Base-by-base conservation (phyloP, 768 basidiomycete genomes). In the Rhodosporidiobolus odoratus region DNA sequence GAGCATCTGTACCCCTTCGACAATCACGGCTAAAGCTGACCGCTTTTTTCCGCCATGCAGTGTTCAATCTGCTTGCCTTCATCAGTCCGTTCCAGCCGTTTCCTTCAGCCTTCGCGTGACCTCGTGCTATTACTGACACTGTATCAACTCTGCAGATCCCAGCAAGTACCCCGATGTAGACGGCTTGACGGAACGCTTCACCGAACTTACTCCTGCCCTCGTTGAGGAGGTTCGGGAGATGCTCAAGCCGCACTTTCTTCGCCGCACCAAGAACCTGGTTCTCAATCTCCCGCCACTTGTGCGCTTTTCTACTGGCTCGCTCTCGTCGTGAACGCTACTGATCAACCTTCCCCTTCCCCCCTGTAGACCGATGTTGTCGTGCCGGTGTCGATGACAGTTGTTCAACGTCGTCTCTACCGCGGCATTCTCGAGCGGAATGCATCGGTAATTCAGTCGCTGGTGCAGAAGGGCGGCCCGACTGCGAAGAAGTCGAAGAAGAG, bases 11-110 rank as follows among this genome's bases (percentile, higher is more conserved):
- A 0, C 19, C 21, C 59, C 37, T 27, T 1, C 38, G 2, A 2
- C 13, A 35, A 27, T 13, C 21, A 21, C 30, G 17, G 8, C 12
- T 17, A 8, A 12, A 30, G 25, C 54, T 34, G 0, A 48, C 59
- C n/a, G 13, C 10, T 7, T n/a, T 12, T 27, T 13, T 45, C 43
- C 52, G 5, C 15, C 41, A 4, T 17, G 41, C 54, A 80, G 80
- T 99, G 34, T 95, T 98, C 83, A 98, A 94, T 79, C 83, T 99
- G 52, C 92, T 99, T 87, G 91, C 92, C 78, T 98, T 98, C 82
- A 84, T 98, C 25, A 81, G 72, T 69, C 19, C 37, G 67, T 38
- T 40, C 9, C n/a, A n/a, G n/a, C n/a, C n/a, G n/a, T n/a, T n/a
- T n/a, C n/a, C n/a, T n/a, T n/a, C n/a, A n/a, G 0, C 16, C 8